Base-by-base conservation (phyloP, 2,329 filamentous ascomycete species). In the Cryphonectria nitschkei region DNA sequence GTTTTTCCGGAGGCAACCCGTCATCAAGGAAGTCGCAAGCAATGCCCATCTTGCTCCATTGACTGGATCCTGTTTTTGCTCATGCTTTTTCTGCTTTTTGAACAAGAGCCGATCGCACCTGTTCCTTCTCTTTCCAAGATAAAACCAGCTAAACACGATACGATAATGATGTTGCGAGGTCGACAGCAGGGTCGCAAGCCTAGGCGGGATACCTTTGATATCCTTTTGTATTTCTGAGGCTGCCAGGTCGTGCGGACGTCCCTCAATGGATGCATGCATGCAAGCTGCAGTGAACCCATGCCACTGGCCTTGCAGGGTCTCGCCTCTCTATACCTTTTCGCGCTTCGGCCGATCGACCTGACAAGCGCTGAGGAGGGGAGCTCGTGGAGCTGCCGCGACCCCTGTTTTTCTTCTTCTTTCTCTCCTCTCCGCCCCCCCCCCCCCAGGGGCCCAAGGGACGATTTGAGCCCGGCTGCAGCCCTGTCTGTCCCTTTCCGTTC, bases 401-500 rank as follows among this genome's bases (percentile, higher is more conserved):
- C 58, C 34, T 61, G 58, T 3, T 50, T 46, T 46, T 46, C 22
- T 46, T 22, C 4, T 46, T 14, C 16, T 22, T 46, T 46, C 16
- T 46, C 16, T 7, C 16, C 22, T 50, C 4, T 4, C 14, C 14
- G 3, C 7, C 19, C 14, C 16, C 16, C 6, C 5, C 32, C 14
- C 43, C 43, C 5, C 29, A 6, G 43, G 43, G 43, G 43, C 19
- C 43, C 43, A 56, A 37, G 32, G 9, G n/a, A 5, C 37, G 19
- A 16, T 61, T 1, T 26, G 50, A 58, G 34, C 34, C 43, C 7
- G 29, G 29, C 65, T 39, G 52, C 50, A 32, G n/a, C 50, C 19
- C 34, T 67, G 65, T 46, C 65, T 61, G 39, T n/a, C n/a, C n/a
- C n/a, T n/a, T n/a, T 46, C 7, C 26, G 34, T 56, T 29, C 54